Evolutionary conservation across 164 flowering plant genomes (phyloP).

Genomic region (Kalanchoe fedtschenkoi): DNA sequence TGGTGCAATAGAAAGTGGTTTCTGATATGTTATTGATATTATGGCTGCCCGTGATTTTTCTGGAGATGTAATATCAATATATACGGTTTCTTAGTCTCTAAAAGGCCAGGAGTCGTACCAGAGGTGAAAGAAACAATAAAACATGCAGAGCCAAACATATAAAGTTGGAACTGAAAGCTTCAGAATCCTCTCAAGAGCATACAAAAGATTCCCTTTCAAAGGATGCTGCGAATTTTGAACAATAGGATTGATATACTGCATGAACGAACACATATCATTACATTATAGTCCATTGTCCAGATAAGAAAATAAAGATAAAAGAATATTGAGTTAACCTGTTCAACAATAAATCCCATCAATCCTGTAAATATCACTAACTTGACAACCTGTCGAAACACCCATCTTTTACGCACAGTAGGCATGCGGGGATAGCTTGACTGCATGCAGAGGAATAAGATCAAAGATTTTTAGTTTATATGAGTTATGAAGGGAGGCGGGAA

Average conservation of each 20-base stretch:
- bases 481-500: neutral
- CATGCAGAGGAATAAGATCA: slow-evolving; percentile 14
- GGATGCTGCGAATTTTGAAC: slow-evolving; percentile 92
- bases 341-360: slow-evolving; percentile 84
- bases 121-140: slow-evolving; percentile 93
- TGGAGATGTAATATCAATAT: neutral
- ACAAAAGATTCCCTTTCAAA: slow-evolving; percentile 70
- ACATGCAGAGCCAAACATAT: slow-evolving; percentile 99
- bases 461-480: neutral
- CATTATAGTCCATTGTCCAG: neutral
- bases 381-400: slow-evolving; percentile 76
- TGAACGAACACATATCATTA: slow-evolving; percentile 13
- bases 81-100: neutral
- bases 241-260: slow-evolving; percentile 97
- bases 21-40: neutral
- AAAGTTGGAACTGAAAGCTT: slow-evolving; percentile 93
- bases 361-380: slow-evolving; percentile 88
- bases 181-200: slow-evolving; percentile 89
- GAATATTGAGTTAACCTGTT: slow-evolving; percentile 44
- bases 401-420: slow-evolving; percentile 63
- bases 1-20: slow-evolving; percentile 14
- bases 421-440: slow-evolving; percentile 87
- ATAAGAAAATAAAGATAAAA: neutral
- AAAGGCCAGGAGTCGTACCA: slow-evolving; percentile 47
- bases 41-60: neutral